These are phyloP conservation scores for Brettanomyces sp. DNA, from an alignment of 805 yeast genomes.

Conservation along the genomic window DNA sequence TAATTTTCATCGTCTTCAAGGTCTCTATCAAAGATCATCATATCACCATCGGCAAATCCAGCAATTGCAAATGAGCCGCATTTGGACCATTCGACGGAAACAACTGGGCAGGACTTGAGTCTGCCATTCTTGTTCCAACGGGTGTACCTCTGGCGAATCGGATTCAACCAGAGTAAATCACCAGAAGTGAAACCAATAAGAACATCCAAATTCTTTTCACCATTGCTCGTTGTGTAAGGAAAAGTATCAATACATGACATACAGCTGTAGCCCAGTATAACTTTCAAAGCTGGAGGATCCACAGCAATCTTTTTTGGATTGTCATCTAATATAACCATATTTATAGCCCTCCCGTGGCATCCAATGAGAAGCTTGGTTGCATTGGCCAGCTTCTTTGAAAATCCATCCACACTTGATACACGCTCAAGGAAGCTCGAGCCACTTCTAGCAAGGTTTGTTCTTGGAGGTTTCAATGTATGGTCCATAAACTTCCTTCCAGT, in stretches of 20 bases:
- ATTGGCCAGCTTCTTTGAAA: constrained; percentile 20
- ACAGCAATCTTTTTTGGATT: constrained; percentile 31
- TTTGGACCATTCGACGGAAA: constrained; percentile 38
- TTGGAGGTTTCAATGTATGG: constrained; percentile 20
- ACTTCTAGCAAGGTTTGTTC: constrained; percentile 20
- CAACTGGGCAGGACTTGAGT: constrained; percentile 32
- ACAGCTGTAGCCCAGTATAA: constrained; percentile 30
- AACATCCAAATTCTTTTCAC: constrained; percentile 37
- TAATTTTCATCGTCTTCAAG: constrained; percentile 36
- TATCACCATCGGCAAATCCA: constrained; percentile 57
- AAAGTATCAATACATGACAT: constrained; percentile 32
- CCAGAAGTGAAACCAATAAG: constrained; percentile 58
- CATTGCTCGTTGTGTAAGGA: constrained; percentile 13
- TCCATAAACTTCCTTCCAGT: constrained; percentile 3
- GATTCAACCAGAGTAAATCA: constrained; percentile 55
- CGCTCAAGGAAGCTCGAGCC: constrained; percentile 27
- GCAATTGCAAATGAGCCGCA: constrained; percentile 41
- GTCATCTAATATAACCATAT: constrained; percentile 31
- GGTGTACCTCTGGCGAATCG: constrained; percentile 36
- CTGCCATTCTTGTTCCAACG: constrained; percentile 44
- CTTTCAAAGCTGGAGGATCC: constrained; percentile 34
- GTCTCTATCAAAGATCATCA: constrained; percentile 41
- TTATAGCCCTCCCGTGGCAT: constrained; percentile 41
- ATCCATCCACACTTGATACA: constrained; percentile 22
- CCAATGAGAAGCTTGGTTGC: constrained; percentile 29